Evolutionary conservation across 2,329 filamentous ascomycete genomes (phyloP).

Genomic region (Nemania sp.): DNA sequence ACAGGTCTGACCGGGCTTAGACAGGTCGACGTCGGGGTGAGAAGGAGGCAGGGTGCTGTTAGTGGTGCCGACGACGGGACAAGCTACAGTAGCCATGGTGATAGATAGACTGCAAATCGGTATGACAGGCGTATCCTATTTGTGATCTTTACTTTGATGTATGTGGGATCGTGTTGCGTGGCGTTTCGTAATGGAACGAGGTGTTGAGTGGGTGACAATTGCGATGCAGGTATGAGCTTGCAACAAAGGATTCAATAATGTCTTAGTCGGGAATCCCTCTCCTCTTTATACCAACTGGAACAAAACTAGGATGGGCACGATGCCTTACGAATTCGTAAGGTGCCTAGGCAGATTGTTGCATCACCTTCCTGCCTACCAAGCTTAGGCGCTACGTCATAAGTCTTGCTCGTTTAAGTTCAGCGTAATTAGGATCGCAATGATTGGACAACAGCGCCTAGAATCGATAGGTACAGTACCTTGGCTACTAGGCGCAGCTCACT

Average conservation of each 20-base stretch:
- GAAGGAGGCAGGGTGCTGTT: conserved; percentile 46
- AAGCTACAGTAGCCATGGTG: conserved; percentile 42
- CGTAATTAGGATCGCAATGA: conserved; percentile 10
- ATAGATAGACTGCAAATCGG: too few species aligned
- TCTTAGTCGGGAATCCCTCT: neutral
- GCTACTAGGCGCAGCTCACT: too few species aligned
- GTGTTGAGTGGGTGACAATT: neutral
- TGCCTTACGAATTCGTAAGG: neutral
- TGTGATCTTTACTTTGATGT: neutral
- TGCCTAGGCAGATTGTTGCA: neutral
- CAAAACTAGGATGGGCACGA: neutral
- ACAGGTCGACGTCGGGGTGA: conserved; percentile 46
- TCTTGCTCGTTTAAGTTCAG: neutral
- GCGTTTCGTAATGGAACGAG: neutral
- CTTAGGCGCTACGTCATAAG: conserved; percentile 17
- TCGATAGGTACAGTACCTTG: too few species aligned
- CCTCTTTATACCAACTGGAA: neutral
- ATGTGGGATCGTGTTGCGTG: neutral
- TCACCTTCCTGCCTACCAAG: too few species aligned
- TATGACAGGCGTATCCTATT: too few species aligned
- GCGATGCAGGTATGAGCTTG: neutral
- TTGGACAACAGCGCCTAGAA: conserved; percentile 4
- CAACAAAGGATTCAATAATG: neutral
- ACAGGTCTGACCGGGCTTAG: conserved; percentile 45
- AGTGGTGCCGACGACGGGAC: conserved; percentile 48